Evolutionary conservation across 139 green algal genomes (phyloP).

Genomic region (Dunaliella sp.): DNA sequence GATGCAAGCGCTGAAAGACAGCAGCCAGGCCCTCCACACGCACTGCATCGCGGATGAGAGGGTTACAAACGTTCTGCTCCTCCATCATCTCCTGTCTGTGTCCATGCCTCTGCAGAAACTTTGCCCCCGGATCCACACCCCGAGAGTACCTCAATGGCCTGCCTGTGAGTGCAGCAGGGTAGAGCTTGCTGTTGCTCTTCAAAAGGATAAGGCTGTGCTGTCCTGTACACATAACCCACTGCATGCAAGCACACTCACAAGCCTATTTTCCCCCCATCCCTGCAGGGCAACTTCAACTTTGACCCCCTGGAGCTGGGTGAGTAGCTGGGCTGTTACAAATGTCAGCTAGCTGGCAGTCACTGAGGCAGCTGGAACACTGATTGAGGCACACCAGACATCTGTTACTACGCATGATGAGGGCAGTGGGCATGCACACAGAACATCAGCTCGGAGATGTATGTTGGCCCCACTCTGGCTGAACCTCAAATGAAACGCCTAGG

Average conservation of each 20-base stretch:
- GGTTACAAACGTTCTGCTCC: too few species aligned
- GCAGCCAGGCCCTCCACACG: too few species aligned
- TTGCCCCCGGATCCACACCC: not conserved
- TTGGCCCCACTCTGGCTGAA: not conserved
- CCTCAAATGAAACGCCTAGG: too few species aligned
- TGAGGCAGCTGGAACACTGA: slow-evolving; percentile 13
- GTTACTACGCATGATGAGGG: not conserved
- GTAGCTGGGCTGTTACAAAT: too few species aligned
- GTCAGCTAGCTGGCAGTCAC: slow-evolving; percentile 23
- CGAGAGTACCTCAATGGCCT: not conserved
- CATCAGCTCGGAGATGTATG: not conserved
- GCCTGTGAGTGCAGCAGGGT: not conserved
- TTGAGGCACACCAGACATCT: not conserved
- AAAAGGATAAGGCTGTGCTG: not conserved
- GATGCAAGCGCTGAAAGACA: too few species aligned
- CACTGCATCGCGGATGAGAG: too few species aligned
- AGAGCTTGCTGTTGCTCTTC: too few species aligned
- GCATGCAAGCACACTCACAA: not conserved
- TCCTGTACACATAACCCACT: not conserved
- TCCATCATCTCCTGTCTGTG: too few species aligned
- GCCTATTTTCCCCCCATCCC: not conserved
- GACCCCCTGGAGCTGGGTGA: slow-evolving; percentile 74
- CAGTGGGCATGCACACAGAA: not conserved
- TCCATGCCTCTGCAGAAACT: not conserved
- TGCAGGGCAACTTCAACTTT: slow-evolving; percentile 72